Evolutionary conservation across 805 yeast genomes (phyloP).

Genomic region (Yarrowia keelungensis): DNA sequence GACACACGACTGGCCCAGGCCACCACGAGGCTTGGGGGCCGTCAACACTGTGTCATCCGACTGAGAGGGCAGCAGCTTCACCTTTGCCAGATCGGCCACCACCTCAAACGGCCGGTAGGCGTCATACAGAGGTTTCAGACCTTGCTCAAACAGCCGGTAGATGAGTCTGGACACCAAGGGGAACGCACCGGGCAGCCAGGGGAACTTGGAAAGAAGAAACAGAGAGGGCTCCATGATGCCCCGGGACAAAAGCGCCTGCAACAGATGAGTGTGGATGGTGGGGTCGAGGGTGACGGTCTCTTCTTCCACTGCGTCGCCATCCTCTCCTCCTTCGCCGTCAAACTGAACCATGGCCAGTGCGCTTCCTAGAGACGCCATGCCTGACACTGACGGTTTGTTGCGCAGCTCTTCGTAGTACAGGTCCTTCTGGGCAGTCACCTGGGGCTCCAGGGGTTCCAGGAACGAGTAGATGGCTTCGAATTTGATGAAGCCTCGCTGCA

Average conservation of each 20-base stretch:
- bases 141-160: constrained; percentile 57
- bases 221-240: constrained; percentile 71
- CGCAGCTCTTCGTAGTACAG: constrained; percentile 20
- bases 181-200: constrained; percentile 64
- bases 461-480: constrained; percentile 66
- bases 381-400: constrained; percentile 13
- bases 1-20: not conserved
- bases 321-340: constrained; percentile 49
- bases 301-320: constrained; percentile 53
- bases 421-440: constrained; percentile 12
- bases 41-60: not conserved
- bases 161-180: constrained; percentile 58
- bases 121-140: constrained; percentile 59
- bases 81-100: not conserved
- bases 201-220: constrained; percentile 64
- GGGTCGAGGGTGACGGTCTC: constrained; percentile 51
- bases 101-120: constrained; percentile 29
- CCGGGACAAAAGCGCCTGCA: constrained; percentile 61
- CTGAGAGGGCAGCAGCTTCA: constrained; percentile 3
- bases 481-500: constrained; percentile 70
- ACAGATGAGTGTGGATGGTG: constrained; percentile 45
- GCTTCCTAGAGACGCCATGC: constrained; percentile 10
- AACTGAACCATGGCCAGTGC: constrained; percentile 26
- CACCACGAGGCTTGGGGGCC: not conserved
- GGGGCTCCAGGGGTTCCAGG: constrained; percentile 55